phyloP scores from a whole-genome alignment of 805 yeast species.

The Candida nitratophila region DNA sequence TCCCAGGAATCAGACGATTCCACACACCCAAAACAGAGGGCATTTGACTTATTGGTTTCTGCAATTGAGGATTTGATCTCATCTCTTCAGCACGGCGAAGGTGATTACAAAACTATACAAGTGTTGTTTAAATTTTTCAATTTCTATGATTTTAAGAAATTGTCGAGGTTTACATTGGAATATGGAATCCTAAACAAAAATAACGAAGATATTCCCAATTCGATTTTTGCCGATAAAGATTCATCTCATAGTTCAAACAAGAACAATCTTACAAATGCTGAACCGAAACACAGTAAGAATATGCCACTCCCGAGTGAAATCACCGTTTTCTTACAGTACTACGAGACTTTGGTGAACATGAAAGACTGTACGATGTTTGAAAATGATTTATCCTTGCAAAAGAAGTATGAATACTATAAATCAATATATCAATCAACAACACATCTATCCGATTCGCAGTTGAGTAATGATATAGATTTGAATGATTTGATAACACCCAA shows the following conservation, averaged over 20 bases:
- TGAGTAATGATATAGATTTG: slow-evolving; percentile 6
- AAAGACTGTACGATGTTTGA: slow-evolving; percentile 10
- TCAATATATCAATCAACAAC: background rate
- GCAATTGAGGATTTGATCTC: slow-evolving; percentile 57
- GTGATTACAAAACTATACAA: slow-evolving; percentile 49
- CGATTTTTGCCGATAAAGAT: background rate
- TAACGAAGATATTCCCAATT: slow-evolving; percentile 14
- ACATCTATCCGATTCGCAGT: background rate
- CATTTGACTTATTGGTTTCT: slow-evolving; percentile 12
- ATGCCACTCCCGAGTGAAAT: slow-evolving; percentile 25
- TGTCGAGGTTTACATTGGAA: slow-evolving; percentile 54
- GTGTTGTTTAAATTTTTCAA: slow-evolving; percentile 44
- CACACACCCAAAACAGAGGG: slow-evolving; percentile 9
- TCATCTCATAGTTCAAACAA: no score
- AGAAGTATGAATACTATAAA: background rate
- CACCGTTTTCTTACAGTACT: slow-evolving; percentile 13
- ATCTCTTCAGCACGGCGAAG: slow-evolving; percentile 60
- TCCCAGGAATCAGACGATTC: slow-evolving; percentile 5
- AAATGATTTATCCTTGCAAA: background rate
- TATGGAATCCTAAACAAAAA: slow-evolving; percentile 39
- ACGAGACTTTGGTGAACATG: slow-evolving; percentile 11
- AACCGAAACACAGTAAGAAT: no score
- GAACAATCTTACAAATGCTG: no score
- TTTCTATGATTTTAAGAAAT: slow-evolving; percentile 38
- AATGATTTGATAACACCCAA: slow-evolving; percentile 7